Base-by-base conservation (phyloP, 768 basidiomycete genomes). In the Boletus rubescentipes region DNA sequence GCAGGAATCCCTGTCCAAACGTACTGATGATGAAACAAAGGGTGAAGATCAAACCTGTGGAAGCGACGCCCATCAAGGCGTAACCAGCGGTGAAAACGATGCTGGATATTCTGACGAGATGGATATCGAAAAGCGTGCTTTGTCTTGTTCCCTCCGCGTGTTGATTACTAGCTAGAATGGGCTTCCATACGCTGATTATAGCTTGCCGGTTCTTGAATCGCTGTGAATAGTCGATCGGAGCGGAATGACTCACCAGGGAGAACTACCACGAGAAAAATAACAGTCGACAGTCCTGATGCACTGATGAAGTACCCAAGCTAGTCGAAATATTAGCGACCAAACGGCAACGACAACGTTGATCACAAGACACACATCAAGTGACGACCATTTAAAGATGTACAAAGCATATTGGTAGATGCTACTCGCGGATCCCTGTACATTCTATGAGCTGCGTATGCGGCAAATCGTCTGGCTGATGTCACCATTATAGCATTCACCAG, bases 281-380 rank as follows among this genome's bases (percentile, higher is more conserved):
- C 50, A 9, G 50, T 44, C 8, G 50, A 51, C 15, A 51, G 9
- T 12, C 50, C 50, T 10, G 41, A 43, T 44, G 50, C 50, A 16
- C 50, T 37, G 21, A 51, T 44, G 35, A 51, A 51, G 18, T 43
- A 51, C 10, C 50, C 50, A 16, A 51, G 50, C 49, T 51, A 23
- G 2, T 36, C 14, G 10, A 18, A 43, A 15, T 10, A 3, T 51
- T 18, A 51, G 32, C 16, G 32, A 26, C 4, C 45, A 15, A 46
- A 23, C 11, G 4, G 26, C 26, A 26, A 26, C 26, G 26, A 6
- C 18, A 38, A 15, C 21, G 18, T 6, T 9, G 21, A 18, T 11
- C 37, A 15, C 14, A 18, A 26, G 21, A 11, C 40, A 41, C 5
- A 50, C 49, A 10, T 51, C 50, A 44, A 51, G 34, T 15, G 50